Percentiles rank a stretch among this genome's conserved stretches.
These are phyloP conservation scores for Tricholoma sp. DNA, from an alignment of 768 basidiomycete species.

Conservation along the genomic window DNA sequence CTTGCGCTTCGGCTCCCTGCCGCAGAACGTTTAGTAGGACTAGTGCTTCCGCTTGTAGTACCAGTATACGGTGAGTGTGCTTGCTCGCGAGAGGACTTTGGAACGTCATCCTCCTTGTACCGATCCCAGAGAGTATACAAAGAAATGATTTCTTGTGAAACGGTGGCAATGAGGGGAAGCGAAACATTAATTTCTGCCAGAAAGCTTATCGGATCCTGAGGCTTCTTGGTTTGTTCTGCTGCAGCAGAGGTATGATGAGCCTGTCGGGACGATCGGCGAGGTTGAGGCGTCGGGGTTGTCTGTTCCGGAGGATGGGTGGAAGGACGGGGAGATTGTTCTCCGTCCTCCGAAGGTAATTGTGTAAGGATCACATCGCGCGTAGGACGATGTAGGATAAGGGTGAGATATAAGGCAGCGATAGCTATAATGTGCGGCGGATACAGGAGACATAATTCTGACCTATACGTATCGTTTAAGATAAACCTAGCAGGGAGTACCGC, in stretches of 20 bases:
- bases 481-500: slow-evolving; percentile 50
- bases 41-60: slow-evolving; percentile 12
- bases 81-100: slow-evolving; percentile 18
- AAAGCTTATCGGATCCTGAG: slow-evolving; percentile 73
- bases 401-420: slow-evolving; percentile 86
- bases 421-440: slow-evolving; percentile 96
- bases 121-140: slow-evolving; percentile 87
- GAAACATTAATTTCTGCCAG: slow-evolving; percentile 85
- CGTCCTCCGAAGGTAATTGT: slow-evolving; percentile 30
- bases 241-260: slow-evolving; percentile 21
- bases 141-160: slow-evolving; percentile 88
- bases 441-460: slow-evolving; percentile 88
- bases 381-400: slow-evolving; percentile 67
- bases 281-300: slow-evolving; percentile 27
- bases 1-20: slow-evolving; percentile 16
- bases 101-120: slow-evolving; percentile 62
- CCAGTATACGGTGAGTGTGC: slow-evolving; percentile 24
- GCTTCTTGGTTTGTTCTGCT: slow-evolving; percentile 29
- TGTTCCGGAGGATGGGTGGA: slow-evolving; percentile 5
- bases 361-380: slow-evolving; percentile 40
- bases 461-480: slow-evolving; percentile 94
- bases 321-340: slow-evolving; percentile 5
- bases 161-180: slow-evolving; percentile 72
- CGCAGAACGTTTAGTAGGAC: slow-evolving; percentile 23
- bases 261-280: slow-evolving; percentile 54